Conservation (phyloP, 1,284 basidiomycete species). For the Pseudozyma hubeiensis region DNA sequence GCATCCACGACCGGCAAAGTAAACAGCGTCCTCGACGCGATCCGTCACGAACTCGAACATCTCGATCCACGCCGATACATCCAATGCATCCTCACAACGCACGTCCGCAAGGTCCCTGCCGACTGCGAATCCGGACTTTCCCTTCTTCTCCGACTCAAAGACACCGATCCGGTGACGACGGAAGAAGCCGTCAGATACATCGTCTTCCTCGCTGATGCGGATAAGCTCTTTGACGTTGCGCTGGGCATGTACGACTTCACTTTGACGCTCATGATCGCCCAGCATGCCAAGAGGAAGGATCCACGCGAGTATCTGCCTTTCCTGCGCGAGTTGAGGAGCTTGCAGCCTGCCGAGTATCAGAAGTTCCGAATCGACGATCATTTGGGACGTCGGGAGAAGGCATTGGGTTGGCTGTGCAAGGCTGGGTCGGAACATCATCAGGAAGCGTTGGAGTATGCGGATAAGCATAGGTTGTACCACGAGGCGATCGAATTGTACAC, state of each 20-base stretch:
- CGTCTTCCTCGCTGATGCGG: constrained; percentile 95
- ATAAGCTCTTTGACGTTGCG: constrained; percentile 90
- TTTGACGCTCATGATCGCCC: constrained; percentile 93
- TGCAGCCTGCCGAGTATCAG: constrained; percentile 82
- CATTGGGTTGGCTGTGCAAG: constrained; percentile 79
- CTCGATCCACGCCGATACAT: constrained; percentile 81
- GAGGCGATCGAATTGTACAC: constrained; percentile 52
- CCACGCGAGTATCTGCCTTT: constrained; percentile 98
- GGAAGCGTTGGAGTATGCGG: constrained; percentile 83
- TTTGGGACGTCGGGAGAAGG: constrained; percentile 80
- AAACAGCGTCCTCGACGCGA: constrained; percentile 80
- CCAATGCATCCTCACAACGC: constrained; percentile 89
- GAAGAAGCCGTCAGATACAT: constrained; percentile 98
- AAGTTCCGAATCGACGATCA: constrained; percentile 93
- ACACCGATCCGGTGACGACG: constrained; percentile 78
- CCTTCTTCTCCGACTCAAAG: constrained; percentile 82
- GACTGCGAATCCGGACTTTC: constrained; percentile 88
- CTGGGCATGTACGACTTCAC: constrained; percentile 99
- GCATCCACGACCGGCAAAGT: constrained; percentile 73
- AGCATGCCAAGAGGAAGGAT: constrained; percentile 96
- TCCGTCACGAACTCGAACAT: constrained; percentile 80
- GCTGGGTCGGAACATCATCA: constrained; percentile 82
- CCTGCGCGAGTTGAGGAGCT: constrained; percentile 84
- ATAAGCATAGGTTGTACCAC: constrained; percentile 78
- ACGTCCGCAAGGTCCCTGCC: constrained; percentile 90